Conservation (phyloP, 176 grass and related monocot species). For the Chrysopogon serrulatus region DNA sequence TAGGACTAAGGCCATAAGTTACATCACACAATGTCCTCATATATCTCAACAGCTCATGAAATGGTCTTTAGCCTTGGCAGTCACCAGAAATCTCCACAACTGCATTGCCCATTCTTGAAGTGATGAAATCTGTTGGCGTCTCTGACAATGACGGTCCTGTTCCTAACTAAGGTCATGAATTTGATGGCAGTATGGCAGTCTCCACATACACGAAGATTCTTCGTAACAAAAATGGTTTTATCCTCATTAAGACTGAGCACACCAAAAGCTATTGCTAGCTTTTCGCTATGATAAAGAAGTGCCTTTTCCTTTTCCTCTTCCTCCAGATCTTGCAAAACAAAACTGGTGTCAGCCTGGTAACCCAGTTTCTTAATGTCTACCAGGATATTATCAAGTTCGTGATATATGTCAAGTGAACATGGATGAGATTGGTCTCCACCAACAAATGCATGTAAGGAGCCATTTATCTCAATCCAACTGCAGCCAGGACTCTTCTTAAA, state of each 20-base stretch:
- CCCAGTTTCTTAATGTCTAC: conserved; percentile 63
- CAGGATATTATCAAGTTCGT: conserved; percentile 52
- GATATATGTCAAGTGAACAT: conserved; percentile 57
- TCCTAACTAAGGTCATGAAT: conserved; percentile 53
- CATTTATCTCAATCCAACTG: conserved; percentile 84
- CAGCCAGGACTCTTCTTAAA: conserved; percentile 83
- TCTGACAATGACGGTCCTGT: conserved; percentile 50
- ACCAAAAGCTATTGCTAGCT: conserved; percentile 69
- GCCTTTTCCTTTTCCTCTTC: conserved; percentile 67
- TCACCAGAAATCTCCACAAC: conserved; percentile 88
- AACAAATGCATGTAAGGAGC: conserved; percentile 72
- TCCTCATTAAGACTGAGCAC: conserved; percentile 44
- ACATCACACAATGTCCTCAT: background rate
- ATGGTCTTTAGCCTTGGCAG: background rate
- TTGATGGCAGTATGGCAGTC: conserved; percentile 82
- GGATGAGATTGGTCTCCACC: conserved; percentile 71
- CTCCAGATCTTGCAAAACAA: conserved; percentile 76
- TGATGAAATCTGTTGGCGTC: conserved; percentile 86
- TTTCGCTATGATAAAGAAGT: conserved; percentile 71
- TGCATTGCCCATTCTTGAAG: conserved; percentile 71
- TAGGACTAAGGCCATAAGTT: background rate
- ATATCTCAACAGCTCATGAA: background rate
- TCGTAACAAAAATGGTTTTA: conserved; percentile 60
- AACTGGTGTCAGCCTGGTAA: conserved; percentile 62
- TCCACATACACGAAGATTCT: conserved; percentile 71